Conservation (phyloP, 495 filamentous ascomycete species). For the Aspergillus taichungensis region DNA sequence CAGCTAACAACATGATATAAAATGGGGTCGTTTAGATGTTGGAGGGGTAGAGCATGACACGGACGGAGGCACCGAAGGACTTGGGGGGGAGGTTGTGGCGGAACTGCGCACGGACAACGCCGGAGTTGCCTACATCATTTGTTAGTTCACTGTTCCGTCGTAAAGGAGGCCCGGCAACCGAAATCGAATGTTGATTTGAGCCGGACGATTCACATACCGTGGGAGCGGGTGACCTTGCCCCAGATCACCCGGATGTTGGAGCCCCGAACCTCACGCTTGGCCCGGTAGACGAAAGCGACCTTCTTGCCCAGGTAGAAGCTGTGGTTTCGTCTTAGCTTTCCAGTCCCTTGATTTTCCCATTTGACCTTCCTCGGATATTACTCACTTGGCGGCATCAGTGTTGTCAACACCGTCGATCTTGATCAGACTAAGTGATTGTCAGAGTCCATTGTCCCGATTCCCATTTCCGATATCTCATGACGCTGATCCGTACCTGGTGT, state of each 20-base stretch:
- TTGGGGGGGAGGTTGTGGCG: constrained; percentile 85
- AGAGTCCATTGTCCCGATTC: constrained; percentile 18
- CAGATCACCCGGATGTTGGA: constrained; percentile 98
- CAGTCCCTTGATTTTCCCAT: constrained; percentile 1
- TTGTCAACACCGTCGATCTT: constrained; percentile 96
- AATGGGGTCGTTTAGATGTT: constrained; percentile 35
- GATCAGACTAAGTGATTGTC: constrained; percentile 52
- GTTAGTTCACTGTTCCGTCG: background rate
- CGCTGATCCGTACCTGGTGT: constrained; percentile 48
- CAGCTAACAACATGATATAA: constrained; percentile 27
- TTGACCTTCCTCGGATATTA: constrained; percentile 14
- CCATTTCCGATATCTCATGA: constrained; percentile 3
- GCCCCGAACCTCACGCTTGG: constrained; percentile 81
- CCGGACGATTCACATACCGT: constrained; percentile 81
- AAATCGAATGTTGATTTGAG: no score
- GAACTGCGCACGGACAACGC: constrained; percentile 95
- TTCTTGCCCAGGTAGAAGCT: constrained; percentile 93
- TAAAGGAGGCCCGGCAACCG: no score
- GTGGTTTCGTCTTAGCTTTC: constrained; percentile 18
- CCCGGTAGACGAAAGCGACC: constrained; percentile 95
- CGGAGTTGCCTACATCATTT: constrained; percentile 68
- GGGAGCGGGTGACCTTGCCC: constrained; percentile 93
- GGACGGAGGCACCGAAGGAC: constrained; percentile 92
- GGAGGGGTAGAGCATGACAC: constrained; percentile 98
- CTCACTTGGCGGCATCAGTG: constrained; percentile 73